Evolutionary conservation across 352 stramenopile species (phyloP).

Genomic region (Phytopythium cucurbitacearum): DNA sequence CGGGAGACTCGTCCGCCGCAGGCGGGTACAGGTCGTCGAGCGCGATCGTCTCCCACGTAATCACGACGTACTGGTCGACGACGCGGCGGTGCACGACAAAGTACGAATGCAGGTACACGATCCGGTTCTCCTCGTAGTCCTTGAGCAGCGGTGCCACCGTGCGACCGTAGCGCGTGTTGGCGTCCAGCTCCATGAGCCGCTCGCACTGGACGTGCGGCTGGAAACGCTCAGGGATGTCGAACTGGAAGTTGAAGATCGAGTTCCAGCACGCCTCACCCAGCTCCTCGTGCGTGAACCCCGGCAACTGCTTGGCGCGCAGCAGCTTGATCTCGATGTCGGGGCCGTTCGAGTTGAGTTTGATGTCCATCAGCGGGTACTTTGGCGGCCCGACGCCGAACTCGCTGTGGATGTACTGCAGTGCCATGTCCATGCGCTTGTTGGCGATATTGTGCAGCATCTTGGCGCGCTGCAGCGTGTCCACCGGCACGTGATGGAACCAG

Average conservation of each 20-base stretch:
- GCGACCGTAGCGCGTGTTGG: slow-evolving; percentile 73
- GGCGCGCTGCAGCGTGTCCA: slow-evolving; percentile 53
- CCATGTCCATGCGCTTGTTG: slow-evolving; percentile 45
- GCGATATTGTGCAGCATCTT: slow-evolving; percentile 49
- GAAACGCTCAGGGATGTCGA: slow-evolving; percentile 65
- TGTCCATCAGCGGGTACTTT: slow-evolving; percentile 65
- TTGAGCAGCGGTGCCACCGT: slow-evolving; percentile 70
- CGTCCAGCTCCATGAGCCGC: slow-evolving; percentile 72
- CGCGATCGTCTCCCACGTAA: slow-evolving; percentile 70
- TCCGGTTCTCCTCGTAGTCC: slow-evolving; percentile 42
- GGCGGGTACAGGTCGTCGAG: slow-evolving; percentile 62
- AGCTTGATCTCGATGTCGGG: slow-evolving; percentile 81
- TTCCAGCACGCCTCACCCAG: slow-evolving; percentile 70
- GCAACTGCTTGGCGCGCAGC: slow-evolving; percentile 52
- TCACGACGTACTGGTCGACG: slow-evolving; percentile 47
- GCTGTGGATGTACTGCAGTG: slow-evolving; percentile 41
- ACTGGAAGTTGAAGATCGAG: slow-evolving; percentile 73
- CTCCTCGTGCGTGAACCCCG: slow-evolving; percentile 52
- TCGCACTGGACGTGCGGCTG: slow-evolving; percentile 61
- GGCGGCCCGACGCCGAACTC: slow-evolving; percentile 40
- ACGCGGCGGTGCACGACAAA: slow-evolving; percentile 63
- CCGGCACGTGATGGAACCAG: slow-evolving; percentile 57
- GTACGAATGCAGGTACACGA: slow-evolving; percentile 79
- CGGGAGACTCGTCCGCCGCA: slow-evolving; percentile 30
- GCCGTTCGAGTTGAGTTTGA: slow-evolving; percentile 77